Conservation (phyloP, 208 protist genomes). For the Leishmania aethiopica region DNA sequence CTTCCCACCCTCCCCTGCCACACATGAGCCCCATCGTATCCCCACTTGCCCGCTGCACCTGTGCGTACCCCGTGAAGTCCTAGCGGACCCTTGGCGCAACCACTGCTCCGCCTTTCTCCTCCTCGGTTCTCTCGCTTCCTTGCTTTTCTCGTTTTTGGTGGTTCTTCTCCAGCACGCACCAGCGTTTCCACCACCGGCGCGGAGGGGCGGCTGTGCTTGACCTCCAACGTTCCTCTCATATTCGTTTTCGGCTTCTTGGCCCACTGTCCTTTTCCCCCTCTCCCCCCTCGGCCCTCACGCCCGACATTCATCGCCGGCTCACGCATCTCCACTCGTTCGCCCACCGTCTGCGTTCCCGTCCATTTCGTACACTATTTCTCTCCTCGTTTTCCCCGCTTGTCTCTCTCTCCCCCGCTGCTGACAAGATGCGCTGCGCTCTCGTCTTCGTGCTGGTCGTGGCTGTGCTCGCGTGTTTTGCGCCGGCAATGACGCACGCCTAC, state of each 20-base stretch:
- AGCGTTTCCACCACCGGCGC: too few species aligned
- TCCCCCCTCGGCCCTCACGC: neutral
- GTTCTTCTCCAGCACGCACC: neutral
- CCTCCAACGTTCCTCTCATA: neutral
- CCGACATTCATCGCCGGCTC: neutral
- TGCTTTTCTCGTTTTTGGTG: neutral
- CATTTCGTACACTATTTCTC: neutral
- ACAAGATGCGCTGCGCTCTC: constrained; percentile 8
- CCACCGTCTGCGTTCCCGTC: neutral
- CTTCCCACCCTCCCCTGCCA: neutral
- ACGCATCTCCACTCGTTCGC: neutral
- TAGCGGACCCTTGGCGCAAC: neutral
- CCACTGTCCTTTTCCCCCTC: neutral
- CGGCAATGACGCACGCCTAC: constrained; percentile 39
- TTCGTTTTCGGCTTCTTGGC: neutral
- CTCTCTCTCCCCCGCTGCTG: neutral
- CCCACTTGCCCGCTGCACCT: neutral
- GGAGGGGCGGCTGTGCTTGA: neutral
- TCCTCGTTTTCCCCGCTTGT: neutral
- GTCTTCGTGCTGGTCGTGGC: neutral
- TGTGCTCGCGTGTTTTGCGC: constrained; percentile 9
- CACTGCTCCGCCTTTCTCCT: neutral
- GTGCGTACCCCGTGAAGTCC: neutral
- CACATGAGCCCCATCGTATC: neutral
- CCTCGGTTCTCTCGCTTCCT: neutral